Base-by-base conservation (phyloP, 768 basidiomycete species). In the Collybia sordida region DNA sequence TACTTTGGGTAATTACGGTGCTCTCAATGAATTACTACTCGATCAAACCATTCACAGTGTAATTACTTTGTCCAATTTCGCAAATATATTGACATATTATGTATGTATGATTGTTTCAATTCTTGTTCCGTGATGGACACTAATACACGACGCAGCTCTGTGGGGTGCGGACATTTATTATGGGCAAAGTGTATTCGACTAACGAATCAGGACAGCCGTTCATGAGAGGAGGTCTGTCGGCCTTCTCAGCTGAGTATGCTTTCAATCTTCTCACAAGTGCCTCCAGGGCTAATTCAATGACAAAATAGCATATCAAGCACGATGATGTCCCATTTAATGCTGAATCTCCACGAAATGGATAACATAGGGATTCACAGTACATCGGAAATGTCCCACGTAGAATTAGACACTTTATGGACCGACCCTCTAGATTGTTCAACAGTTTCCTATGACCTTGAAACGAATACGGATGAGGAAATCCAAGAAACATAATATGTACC, bases 51-150 rank as follows among this genome's bases (percentile, higher is more conserved):
- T 19, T 11, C 35, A n/a, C 35, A 81, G 80, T 5, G 66, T 74
- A 37, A 79, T 81, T 75, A 74, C 70, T 1, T 50, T 74, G 4
- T 73, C 72, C 14, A 78, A 77, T 54, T 53, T 79, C 8, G 60
- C 72, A 17, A 81, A 81, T 57, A 65, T 67, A 42, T 28, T 68
- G 28, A 64, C 67, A n/a, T 68, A 63, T 55, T 63, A 64, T 54
- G 58, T 65, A 27, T 21, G 31, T 49, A 17, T 15, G n/a, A 6
- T 19, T 18, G 12, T n/a, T 17, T 8, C 9, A 23, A 17, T 5
- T 31, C 18, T 9, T 12, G 17, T 47, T 17, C 23, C 17, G 5
- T 6, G 9, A 2, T 41, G 14, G 21, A 11, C 9, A 3, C 31
- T 31, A 31, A 31, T 31, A 31, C 31, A 9, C 7, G 5, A 23